phyloP scores from a whole-genome alignment of 768 basidiomycete species.

The Boletellus emodensis region DNA sequence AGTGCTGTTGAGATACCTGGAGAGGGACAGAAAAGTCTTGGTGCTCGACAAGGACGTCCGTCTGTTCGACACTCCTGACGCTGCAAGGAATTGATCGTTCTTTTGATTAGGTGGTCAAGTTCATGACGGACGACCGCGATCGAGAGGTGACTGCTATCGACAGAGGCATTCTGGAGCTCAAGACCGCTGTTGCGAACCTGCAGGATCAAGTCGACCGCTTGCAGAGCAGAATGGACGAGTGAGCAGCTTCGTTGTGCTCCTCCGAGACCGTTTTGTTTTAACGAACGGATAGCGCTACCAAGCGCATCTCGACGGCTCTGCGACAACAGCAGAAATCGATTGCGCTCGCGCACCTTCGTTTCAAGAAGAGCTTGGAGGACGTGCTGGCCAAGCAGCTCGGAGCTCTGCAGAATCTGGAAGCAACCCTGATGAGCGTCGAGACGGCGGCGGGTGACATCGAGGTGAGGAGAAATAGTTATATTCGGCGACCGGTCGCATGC shows the following conservation, averaged over 20 bases:
- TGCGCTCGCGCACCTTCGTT: constrained; percentile 74
- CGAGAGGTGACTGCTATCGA: constrained; percentile 72
- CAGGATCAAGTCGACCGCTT: constrained; percentile 65
- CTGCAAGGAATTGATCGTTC: background rate
- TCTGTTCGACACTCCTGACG: background rate
- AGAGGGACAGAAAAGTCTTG: constrained; percentile 66
- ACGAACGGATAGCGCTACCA: constrained; percentile 49
- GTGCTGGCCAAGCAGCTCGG: constrained; percentile 69
- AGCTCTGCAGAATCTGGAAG: constrained; percentile 69
- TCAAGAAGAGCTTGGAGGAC: constrained; percentile 78
- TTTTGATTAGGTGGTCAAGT: constrained; percentile 69
- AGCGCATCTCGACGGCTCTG: constrained; percentile 62
- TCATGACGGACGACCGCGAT: constrained; percentile 41
- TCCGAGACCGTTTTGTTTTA: background rate
- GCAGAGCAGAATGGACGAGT: constrained; percentile 73
- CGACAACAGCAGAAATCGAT: constrained; percentile 65
- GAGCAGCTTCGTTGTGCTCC: constrained; percentile 16
- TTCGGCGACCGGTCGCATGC: background rate
- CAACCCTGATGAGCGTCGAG: constrained; percentile 79
- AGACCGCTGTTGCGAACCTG: constrained; percentile 62
- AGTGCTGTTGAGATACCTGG: constrained; percentile 72
- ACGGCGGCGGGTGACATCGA: constrained; percentile 86
- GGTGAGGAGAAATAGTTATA: constrained; percentile 40
- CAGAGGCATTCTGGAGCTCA: constrained; percentile 75
- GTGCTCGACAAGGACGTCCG: constrained; percentile 66